phyloP scores from a whole-genome alignment of 192 early-diverging fungal species.

The Gryganskiella cystojenkinii region DNA sequence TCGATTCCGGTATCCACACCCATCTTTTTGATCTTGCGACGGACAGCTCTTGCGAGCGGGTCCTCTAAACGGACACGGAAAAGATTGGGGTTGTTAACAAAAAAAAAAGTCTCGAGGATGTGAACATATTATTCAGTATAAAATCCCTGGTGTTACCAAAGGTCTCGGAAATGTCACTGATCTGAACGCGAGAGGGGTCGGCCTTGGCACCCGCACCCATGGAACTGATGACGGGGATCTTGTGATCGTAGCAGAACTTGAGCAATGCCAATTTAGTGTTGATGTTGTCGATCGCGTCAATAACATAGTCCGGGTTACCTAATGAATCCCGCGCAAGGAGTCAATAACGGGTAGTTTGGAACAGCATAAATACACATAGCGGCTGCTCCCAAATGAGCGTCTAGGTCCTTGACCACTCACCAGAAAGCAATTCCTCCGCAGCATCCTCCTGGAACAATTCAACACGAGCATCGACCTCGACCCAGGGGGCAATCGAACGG shows the following conservation, averaged over 20 bases:
- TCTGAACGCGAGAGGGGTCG: constrained; percentile 95
- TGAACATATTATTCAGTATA: neutral
- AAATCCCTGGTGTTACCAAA: constrained; percentile 61
- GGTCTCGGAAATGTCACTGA: constrained; percentile 95
- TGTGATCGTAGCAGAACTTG: constrained; percentile 82
- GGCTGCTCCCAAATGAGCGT: neutral
- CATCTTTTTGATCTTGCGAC: constrained; percentile 74
- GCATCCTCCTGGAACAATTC: constrained; percentile 79
- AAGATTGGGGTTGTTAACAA: neutral
- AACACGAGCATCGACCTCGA: constrained; percentile 78
- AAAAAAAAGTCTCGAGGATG: neutral
- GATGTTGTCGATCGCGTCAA: constrained; percentile 97
- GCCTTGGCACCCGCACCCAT: constrained; percentile 99
- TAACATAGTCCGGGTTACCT: constrained; percentile 74
- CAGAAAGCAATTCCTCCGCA: constrained; percentile 77
- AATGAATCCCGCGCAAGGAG: neutral
- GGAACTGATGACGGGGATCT: constrained; percentile 86
- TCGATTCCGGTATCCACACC: constrained; percentile 84
- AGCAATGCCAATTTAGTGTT: constrained; percentile 93
- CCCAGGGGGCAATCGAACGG: constrained; percentile 80
- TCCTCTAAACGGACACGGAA: constrained; percentile 72
- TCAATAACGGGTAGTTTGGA: neutral
- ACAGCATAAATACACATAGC: neutral
- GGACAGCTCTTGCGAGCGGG: constrained; percentile 88
- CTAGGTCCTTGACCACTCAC: constrained; percentile 47